phyloP scores from a whole-genome alignment of 305 asterid species.

The Ilex paraguariensis region DNA sequence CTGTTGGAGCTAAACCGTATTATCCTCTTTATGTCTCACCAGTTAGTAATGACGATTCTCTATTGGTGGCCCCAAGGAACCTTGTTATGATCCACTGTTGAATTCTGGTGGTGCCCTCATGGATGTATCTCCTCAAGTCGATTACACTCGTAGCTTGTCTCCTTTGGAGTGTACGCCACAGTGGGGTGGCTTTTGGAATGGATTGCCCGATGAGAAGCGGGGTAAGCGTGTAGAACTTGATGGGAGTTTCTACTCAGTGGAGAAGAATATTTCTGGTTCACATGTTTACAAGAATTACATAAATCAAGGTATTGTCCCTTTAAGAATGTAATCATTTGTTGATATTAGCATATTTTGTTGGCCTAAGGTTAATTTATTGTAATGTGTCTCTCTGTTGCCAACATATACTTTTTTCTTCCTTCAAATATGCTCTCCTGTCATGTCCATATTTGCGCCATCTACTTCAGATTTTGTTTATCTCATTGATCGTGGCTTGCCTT shows the following conservation, averaged over 20 bases:
- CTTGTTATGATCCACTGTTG: constrained; percentile 32
- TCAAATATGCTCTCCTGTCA: not conserved
- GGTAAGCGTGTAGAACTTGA: constrained; percentile 34
- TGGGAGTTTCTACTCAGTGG: constrained; percentile 32
- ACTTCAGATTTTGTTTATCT: too few species aligned
- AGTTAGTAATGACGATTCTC: constrained; percentile 28
- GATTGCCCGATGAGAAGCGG: constrained; percentile 38
- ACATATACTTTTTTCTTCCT: not conserved
- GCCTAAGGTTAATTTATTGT: not conserved
- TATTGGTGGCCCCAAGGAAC: constrained; percentile 27
- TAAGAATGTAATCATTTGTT: not conserved
- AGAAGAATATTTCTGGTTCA: constrained; percentile 30
- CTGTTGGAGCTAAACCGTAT: constrained; percentile 40
- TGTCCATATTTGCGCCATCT: too few species aligned
- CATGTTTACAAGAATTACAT: constrained; percentile 29
- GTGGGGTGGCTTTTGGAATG: constrained; percentile 41
- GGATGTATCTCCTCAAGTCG: constrained; percentile 37
- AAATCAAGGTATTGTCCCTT: constrained; percentile 42
- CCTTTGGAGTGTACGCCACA: constrained; percentile 50
- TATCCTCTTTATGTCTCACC: constrained; percentile 43
- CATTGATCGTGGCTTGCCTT: too few species aligned
- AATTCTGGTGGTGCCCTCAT: constrained; percentile 29
- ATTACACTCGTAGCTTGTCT: constrained; percentile 47
- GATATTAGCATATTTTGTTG: not conserved
- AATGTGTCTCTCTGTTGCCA: not conserved